Evolutionary conservation across 2,329 filamentous ascomycete genomes (phyloP).

Genomic region (Neofusicoccum kwambonambiense): DNA sequence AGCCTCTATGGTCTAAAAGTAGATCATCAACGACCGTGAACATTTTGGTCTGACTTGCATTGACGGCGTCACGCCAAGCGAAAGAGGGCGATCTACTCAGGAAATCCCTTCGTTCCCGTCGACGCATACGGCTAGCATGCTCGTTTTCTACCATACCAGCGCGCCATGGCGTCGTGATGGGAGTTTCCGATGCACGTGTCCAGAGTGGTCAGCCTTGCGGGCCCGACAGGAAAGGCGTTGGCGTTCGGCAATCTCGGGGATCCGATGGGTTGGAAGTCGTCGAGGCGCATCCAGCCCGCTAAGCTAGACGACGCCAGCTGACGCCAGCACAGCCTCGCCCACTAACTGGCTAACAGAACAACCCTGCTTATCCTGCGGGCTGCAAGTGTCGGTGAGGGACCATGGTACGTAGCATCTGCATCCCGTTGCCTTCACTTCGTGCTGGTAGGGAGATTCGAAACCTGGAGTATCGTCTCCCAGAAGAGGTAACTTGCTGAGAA

Average conservation of each 20-base stretch:
- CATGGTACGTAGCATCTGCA: background rate
- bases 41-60: background rate
- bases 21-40: background rate
- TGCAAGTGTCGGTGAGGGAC: background rate
- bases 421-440: background rate
- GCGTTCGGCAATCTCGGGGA: background rate
- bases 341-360: background rate
- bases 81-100: background rate
- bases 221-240: background rate
- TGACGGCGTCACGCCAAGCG: background rate
- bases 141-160: background rate
- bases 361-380: background rate
- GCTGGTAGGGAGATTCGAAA: background rate
- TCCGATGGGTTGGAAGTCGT: background rate
- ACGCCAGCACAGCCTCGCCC: background rate
- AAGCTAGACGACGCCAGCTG: background rate
- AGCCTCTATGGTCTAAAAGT: background rate
- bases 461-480: background rate
- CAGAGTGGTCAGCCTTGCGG: background rate
- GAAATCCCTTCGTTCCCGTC: background rate
- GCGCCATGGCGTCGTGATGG: background rate
- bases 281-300: constrained; percentile 3
- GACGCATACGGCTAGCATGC: background rate
- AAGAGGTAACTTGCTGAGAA: background rate
- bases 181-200: background rate